A percentile compares a stretch with the other conserved stretches of the same genome.
These are phyloP conservation scores for Hericium coralloides DNA, from an alignment of 768 basidiomycete genomes.

Conservation along the genomic window DNA sequence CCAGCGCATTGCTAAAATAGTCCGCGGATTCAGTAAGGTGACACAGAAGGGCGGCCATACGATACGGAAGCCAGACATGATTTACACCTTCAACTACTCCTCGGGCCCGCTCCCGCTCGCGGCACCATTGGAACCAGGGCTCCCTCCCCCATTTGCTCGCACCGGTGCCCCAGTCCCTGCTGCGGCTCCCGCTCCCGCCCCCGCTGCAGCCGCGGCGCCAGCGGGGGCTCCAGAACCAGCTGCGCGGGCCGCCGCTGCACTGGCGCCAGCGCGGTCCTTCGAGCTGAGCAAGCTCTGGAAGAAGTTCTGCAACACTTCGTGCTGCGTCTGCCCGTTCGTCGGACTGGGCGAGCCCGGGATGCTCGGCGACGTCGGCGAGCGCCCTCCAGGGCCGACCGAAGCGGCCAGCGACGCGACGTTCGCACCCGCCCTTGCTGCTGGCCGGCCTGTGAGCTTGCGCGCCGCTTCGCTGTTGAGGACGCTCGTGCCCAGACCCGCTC, in stretches of 20 bases:
- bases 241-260: conserved; percentile 24
- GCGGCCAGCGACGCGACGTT: conserved; percentile 14
- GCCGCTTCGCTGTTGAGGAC: conserved; percentile 16
- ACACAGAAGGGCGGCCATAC: no score
- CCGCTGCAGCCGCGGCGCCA: neutral
- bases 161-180: neutral
- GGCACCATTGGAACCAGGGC: no score
- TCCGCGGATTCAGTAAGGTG: no score
- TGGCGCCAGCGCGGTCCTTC: conserved; percentile 43
- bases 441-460: conserved; percentile 15
- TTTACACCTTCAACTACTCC: no score
- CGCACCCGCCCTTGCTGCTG: conserved; percentile 17
- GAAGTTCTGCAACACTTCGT: conserved; percentile 81
- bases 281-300: conserved; percentile 75
- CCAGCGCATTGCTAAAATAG: no score
- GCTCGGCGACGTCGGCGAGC: conserved; percentile 22
- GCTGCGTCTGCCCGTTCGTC: conserved; percentile 55
- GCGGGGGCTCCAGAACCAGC: conserved; percentile 10
- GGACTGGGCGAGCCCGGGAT: conserved; percentile 30
- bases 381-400: conserved; percentile 5
- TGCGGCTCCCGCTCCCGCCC: neutral
- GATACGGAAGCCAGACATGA: no score
- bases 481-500: conserved; percentile 18
- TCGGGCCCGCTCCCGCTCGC: no score
- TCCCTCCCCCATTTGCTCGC: no score